Conservation (phyloP, 2,329 filamentous ascomycete species). For the Aureobasidium sp. region DNA sequence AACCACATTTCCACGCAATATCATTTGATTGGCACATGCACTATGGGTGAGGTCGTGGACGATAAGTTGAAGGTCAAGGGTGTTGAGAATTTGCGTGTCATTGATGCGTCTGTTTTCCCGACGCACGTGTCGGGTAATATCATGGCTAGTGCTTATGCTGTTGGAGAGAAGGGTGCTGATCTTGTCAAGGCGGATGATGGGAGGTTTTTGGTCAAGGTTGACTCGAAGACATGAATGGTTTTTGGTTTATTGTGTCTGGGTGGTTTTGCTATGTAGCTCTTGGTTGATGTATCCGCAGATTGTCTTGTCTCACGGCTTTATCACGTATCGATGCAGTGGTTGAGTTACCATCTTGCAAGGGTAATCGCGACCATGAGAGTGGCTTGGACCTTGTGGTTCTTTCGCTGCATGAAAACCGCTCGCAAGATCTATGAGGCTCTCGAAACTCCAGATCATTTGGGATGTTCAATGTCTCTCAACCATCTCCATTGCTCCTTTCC, state of each 20-base stretch:
- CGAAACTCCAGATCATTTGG: conserved; percentile 50
- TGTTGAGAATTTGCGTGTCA: conserved; percentile 22
- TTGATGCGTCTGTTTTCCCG: conserved; percentile 29
- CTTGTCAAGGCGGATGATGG: conserved; percentile 28
- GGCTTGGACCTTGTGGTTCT: conserved; percentile 51
- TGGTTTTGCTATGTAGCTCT: background rate
- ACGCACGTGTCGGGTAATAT: conserved; percentile 27
- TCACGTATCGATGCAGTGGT: too few species aligned
- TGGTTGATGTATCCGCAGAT: too few species aligned
- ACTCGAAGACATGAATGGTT: background rate
- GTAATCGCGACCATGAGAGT: conserved; percentile 22
- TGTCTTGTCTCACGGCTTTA: too few species aligned
- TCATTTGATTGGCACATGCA: conserved; percentile 36
- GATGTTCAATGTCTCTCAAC: conserved; percentile 49
- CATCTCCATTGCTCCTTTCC: conserved; percentile 54
- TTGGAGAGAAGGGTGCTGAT: conserved; percentile 33
- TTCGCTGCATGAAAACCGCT: conserved; percentile 52
- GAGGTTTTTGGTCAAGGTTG: conserved; percentile 19
- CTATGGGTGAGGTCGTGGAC: conserved; percentile 30
- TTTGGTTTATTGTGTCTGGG: background rate
- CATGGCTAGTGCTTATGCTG: conserved; percentile 25
- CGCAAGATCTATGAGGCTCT: conserved; percentile 49
- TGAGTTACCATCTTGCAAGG: too few species aligned
- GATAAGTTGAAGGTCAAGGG: conserved; percentile 23
- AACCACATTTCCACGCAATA: conserved; percentile 31